Conservation (phyloP, 768 basidiomycete genomes). For the Rhizopogon salebrosus region DNA sequence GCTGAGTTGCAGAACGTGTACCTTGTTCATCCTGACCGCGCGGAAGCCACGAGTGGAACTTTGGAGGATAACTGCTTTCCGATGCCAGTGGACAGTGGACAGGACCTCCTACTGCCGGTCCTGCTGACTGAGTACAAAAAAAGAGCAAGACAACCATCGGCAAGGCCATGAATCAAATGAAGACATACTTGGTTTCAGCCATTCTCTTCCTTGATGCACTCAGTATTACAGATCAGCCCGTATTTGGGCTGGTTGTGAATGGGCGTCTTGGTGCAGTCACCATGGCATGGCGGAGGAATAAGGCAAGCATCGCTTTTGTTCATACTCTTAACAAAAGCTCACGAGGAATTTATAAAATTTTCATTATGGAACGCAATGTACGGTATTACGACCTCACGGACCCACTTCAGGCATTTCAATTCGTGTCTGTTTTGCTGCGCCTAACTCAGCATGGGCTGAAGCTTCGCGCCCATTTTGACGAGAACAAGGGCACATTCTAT, state of each 20-base stretch:
- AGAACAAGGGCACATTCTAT: too few species aligned
- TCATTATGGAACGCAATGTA: neutral
- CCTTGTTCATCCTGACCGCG: neutral
- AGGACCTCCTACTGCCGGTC: neutral
- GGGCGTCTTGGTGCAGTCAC: neutral
- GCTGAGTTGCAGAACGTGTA: too few species aligned
- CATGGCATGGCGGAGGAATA: neutral
- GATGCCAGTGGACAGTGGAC: neutral
- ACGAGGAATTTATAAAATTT: neutral
- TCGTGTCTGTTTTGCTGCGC: neutral
- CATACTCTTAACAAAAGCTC: neutral
- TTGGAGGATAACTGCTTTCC: neutral
- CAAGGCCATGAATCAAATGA: neutral
- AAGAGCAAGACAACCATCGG: neutral
- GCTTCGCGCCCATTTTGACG: neutral
- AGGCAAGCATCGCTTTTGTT: neutral
- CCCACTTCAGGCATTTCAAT: neutral
- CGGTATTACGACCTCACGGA: neutral
- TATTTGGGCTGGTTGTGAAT: neutral
- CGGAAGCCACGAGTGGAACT: neutral
- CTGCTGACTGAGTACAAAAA: neutral
- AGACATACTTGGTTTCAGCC: neutral
- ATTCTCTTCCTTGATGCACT: neutral
- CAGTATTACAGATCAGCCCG: neutral
- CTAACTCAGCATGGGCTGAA: neutral